phyloP scores from a whole-genome alignment of 768 basidiomycete genomes.

The Boletus huronensis region DNA sequence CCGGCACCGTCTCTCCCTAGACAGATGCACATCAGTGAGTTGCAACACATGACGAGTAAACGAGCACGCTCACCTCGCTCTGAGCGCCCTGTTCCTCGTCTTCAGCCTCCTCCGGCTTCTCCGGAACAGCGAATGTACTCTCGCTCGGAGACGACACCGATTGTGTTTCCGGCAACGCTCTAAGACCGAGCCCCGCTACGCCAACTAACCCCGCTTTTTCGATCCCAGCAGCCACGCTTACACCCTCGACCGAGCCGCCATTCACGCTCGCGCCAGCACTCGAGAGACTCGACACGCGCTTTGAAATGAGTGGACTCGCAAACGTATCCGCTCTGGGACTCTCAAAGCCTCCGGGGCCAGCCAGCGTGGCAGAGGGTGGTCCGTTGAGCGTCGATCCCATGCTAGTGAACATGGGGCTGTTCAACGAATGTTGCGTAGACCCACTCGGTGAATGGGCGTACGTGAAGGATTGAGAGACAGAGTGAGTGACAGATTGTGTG shows the following conservation, averaged over 20 bases:
- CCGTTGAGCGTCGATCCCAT: conserved; percentile 29
- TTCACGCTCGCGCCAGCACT: too few species aligned
- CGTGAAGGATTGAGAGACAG: conserved; percentile 31
- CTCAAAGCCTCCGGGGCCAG: conserved; percentile 15
- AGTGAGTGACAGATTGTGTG: conserved; percentile 28
- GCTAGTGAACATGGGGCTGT: conserved; percentile 36
- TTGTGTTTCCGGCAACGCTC: conserved; percentile 20
- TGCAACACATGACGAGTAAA: neutral
- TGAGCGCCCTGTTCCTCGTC: conserved; percentile 54
- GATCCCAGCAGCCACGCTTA: too few species aligned
- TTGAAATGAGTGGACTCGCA: too few species aligned
- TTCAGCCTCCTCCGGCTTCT: conserved; percentile 28
- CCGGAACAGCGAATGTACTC: conserved; percentile 42
- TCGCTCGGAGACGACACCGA: conserved; percentile 62
- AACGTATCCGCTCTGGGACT: too few species aligned
- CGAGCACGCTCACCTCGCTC: conserved; percentile 60
- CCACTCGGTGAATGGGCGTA: conserved; percentile 35
- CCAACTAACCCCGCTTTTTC: too few species aligned
- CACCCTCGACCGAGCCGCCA: too few species aligned
- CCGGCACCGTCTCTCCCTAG: conserved; percentile 50
- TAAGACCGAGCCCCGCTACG: too few species aligned
- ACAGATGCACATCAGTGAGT: neutral
- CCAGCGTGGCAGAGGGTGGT: conserved; percentile 21
- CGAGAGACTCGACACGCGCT: too few species aligned
- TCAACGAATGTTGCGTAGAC: conserved; percentile 44